phyloP scores from a whole-genome alignment of 2,329 filamentous ascomycete genomes.

The Camptophora hylomeconis region DNA sequence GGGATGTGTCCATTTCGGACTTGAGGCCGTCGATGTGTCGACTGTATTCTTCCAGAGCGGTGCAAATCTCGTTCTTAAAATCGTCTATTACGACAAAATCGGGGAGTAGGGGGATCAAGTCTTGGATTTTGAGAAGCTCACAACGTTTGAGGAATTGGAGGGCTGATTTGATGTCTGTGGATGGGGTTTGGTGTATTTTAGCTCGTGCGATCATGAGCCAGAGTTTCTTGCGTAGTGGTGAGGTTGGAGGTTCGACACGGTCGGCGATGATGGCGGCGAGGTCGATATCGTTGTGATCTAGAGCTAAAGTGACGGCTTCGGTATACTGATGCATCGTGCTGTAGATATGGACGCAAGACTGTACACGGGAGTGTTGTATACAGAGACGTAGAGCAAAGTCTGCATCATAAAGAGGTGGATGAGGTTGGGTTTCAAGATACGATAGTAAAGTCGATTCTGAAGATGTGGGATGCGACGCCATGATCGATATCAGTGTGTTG shows the following conservation, averaged over 20 bases:
- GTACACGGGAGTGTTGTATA: slow-evolving; percentile 84
- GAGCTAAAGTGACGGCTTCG: slow-evolving; percentile 71
- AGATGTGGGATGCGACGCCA: slow-evolving; percentile 69
- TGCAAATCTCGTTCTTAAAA: slow-evolving; percentile 97
- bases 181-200: slow-evolving; percentile 62
- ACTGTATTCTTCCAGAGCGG: slow-evolving; percentile 83
- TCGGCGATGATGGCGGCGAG: slow-evolving; percentile 84
- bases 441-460: slow-evolving; percentile 76
- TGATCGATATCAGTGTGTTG: slow-evolving; percentile 93
- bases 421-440: slow-evolving; percentile 83
- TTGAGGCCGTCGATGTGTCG: slow-evolving; percentile 79
- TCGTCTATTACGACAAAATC: slow-evolving; percentile 98
- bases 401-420: slow-evolving; percentile 75
- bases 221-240: slow-evolving; percentile 75
- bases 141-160: slow-evolving; percentile 89
- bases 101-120: slow-evolving; percentile 94
- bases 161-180: slow-evolving; percentile 77
- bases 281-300: slow-evolving; percentile 80
- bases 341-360: slow-evolving; percentile 95
- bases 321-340: slow-evolving; percentile 93
- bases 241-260: slow-evolving; percentile 53
- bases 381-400: slow-evolving; percentile 93
- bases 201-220: slow-evolving; percentile 94
- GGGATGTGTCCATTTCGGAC: slow-evolving; percentile 90
- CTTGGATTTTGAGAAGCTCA: slow-evolving; percentile 85